Evolutionary conservation across 768 basidiomycete genomes (phyloP).

Genomic region (Sporobolomyces pararoseus): DNA sequence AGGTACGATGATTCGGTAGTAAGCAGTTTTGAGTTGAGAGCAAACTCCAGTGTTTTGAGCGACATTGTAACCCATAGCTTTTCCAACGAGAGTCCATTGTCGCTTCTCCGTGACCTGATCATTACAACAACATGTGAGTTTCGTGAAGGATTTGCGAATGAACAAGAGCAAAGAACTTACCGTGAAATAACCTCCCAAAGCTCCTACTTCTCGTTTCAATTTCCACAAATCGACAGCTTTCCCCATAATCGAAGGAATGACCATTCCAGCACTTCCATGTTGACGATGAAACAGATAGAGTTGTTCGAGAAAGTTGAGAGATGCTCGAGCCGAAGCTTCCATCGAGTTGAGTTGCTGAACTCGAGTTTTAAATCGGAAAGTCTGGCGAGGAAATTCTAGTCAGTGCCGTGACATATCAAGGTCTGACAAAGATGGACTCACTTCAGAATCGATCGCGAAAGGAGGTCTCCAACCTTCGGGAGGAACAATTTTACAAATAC

Average conservation of each 20-base stretch:
- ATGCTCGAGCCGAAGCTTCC: constrained; percentile 92
- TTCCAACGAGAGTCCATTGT: constrained; percentile 84
- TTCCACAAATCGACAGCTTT: constrained; percentile 90
- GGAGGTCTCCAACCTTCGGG: constrained; percentile 93
- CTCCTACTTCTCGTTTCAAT: constrained; percentile 83
- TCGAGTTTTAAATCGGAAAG: constrained; percentile 92
- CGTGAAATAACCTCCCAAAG: constrained; percentile 77
- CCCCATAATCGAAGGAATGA: constrained; percentile 90
- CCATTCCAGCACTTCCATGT: constrained; percentile 82
- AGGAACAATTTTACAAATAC: constrained; percentile 94
- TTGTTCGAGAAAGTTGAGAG: constrained; percentile 94
- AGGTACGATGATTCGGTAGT: constrained; percentile 85
- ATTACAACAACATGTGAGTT: too few species aligned
- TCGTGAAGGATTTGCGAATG: too few species aligned
- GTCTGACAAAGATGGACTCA: too few species aligned
- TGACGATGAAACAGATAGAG: constrained; percentile 94
- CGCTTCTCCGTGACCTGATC: constrained; percentile 81
- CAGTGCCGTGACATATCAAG: too few species aligned
- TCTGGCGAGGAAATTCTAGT: constrained; percentile 53
- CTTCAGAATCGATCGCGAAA: constrained; percentile 90
- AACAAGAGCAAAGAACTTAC: too few species aligned
- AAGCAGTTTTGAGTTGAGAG: constrained; percentile 83
- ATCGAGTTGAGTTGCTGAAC: constrained; percentile 92
- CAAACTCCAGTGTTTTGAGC: constrained; percentile 66
- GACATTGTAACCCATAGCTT: constrained; percentile 73